Evolutionary conservation across 176 grass and related monocot species (phyloP), one percentile per base, ranked within the genome.

Genomic region (Tillandsia leiboldiana): DNA sequence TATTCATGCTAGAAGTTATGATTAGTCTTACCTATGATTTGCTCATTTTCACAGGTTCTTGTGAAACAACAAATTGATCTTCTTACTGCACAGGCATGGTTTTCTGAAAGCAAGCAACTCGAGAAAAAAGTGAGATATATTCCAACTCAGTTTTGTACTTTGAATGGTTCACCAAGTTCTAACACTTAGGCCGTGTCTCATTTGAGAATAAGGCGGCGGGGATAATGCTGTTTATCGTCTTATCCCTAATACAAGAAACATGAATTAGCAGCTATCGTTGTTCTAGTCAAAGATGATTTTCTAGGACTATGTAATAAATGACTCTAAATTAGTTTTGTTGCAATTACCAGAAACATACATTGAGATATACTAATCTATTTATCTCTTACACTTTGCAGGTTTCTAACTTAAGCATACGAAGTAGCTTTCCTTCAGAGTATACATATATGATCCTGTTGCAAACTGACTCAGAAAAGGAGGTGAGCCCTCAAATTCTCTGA

Each of bases 1-100:
- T 20, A 17, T 17, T 14, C 20, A 20, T 22, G 15, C n/a, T 59
- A 42, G 29, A 42, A 42, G 33, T 42, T 42, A 42, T 7, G 33
- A 42, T 5, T 8, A 42, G 5, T 42, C 33, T 42, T 42, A 42
- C 33, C 33, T 42, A 7, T 42, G 33, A 61, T 9, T 8, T n/a
- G 3, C 15, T 42, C 33, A 61, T 7, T 52, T 81, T 83, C 72
- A 11, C 75, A 99, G 94, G 58, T 87, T 66, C 80, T 99, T 76
- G 82, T 50, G 29, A 76, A 82, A 71, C 84, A 86, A 65, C 84
- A 93, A 58, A 86, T 93, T 75, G 77, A 73, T 87, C 81, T 87
- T 85, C 57, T 99, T 72, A 99, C 89, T 48, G 84, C 89, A 47
- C 83, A 86, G 82, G 77, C 94, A 75, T 99, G 94, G 94, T 63